A percentile compares a stretch with the other conserved stretches of the same genome.
These are phyloP conservation scores for Emmonsiellopsis sp. DNA, from an alignment of 2,329 filamentous ascomycete species.

Conservation along the genomic window DNA sequence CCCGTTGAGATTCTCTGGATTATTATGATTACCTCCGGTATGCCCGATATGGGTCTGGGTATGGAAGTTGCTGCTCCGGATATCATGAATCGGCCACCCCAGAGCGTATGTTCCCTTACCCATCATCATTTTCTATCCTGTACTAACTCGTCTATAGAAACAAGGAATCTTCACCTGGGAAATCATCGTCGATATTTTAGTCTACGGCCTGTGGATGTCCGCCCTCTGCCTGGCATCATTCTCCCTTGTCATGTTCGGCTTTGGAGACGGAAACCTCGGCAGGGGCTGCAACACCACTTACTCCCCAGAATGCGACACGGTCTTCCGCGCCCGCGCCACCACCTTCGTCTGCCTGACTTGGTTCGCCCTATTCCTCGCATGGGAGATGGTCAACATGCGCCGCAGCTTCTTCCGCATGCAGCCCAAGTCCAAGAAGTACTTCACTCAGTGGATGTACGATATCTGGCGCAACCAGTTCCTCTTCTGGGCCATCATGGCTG, in stretches of 20 bases:
- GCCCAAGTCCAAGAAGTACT: constrained; percentile 49
- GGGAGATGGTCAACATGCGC: constrained; percentile 67
- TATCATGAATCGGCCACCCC: constrained; percentile 72
- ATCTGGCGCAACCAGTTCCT: constrained; percentile 66
- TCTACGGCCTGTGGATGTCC: constrained; percentile 73
- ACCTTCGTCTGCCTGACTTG: constrained; percentile 67
- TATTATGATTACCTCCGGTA: constrained; percentile 83
- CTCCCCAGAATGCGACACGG: constrained; percentile 47
- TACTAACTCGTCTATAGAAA: constrained; percentile 25
- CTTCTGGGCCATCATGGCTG: constrained; percentile 54
- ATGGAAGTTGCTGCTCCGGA: constrained; percentile 67
- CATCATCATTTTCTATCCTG: background rate
- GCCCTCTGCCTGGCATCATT: constrained; percentile 57
- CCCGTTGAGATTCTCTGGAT: constrained; percentile 89
- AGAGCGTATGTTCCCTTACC: constrained; percentile 36
- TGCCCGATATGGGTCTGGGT: constrained; percentile 81
- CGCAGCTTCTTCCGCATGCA: constrained; percentile 69
- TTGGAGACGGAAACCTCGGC: constrained; percentile 53
- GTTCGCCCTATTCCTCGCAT: constrained; percentile 68
- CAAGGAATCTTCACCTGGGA: constrained; percentile 68
- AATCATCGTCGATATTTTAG: constrained; percentile 68
- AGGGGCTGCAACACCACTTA: constrained; percentile 52
- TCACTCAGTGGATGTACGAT: constrained; percentile 59
- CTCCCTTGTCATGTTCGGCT: constrained; percentile 54
- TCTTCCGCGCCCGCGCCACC: constrained; percentile 64